Evolutionary conservation across 306 rosid species (phyloP).

Genomic region (Prunus kanzakura): DNA sequence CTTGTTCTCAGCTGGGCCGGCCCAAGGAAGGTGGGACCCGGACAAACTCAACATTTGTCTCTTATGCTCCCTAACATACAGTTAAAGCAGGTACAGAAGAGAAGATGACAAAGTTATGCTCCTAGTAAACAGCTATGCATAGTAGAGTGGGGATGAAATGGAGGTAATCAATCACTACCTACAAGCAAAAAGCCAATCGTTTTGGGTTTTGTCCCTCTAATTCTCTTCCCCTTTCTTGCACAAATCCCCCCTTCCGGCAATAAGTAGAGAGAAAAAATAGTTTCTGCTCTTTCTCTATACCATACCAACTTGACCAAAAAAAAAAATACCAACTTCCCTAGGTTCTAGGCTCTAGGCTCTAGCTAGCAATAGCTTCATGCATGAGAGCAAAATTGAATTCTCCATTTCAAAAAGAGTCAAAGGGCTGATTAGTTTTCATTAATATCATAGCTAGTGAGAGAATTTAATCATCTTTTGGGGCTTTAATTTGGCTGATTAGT

Average conservation of each 20-base stretch:
- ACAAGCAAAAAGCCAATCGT: conserved; percentile 36
- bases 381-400: conserved; percentile 23
- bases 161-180: conserved; percentile 33
- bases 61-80: not conserved
- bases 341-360: not conserved
- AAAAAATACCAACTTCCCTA: conserved; percentile 3
- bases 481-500: too few species aligned
- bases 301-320: conserved; percentile 18
- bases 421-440: too few species aligned
- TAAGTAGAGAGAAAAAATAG: conserved; percentile 37
- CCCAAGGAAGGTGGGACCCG: conserved; percentile 48
- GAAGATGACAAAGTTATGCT: conserved; percentile 39
- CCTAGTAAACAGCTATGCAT: conserved; percentile 50
- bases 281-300: conserved; percentile 44
- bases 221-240: conserved; percentile 5
- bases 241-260: conserved; percentile 21
- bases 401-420: not conserved
- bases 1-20: conserved; percentile 63
- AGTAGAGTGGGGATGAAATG: conserved; percentile 26
- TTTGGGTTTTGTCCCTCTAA: conserved; percentile 30
- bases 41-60: conserved; percentile 19
- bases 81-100: conserved; percentile 31
- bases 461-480: too few species aligned
- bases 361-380: not conserved
- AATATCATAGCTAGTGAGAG: too few species aligned